Evolutionary conservation across 257 asterid species (phyloP).

Genomic region (Ligustrum vulgare): DNA sequence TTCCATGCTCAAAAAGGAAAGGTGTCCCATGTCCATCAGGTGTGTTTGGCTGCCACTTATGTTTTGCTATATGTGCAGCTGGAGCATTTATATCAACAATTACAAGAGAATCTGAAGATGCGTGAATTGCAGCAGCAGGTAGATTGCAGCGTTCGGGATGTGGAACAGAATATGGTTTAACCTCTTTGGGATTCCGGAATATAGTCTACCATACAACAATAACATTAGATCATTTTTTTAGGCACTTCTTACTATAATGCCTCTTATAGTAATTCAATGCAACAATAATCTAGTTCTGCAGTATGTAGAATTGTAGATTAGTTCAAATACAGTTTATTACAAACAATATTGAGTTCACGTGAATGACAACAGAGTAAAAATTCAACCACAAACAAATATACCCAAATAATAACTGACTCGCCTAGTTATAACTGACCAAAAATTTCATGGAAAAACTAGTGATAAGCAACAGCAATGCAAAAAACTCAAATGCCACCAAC

Average conservation of each 20-base stretch:
- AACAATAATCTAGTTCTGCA: slow-evolving; percentile 13
- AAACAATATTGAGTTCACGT: neutral
- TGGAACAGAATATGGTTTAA: slow-evolving; percentile 82
- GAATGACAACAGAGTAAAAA: slow-evolving; percentile 1
- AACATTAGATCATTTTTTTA: slow-evolving; percentile 19
- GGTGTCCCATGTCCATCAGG: slow-evolving; percentile 99
- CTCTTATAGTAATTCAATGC: neutral
- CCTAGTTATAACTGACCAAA: neutral
- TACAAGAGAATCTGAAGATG: slow-evolving; percentile 84
- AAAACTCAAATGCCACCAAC: neutral
- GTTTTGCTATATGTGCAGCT: slow-evolving; percentile 89
- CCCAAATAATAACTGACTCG: neutral
- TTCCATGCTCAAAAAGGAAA: slow-evolving; percentile 92
- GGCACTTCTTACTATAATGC: neutral
- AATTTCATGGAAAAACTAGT: neutral
- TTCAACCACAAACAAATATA: slow-evolving; percentile 3
- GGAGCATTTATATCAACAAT: slow-evolving; percentile 82
- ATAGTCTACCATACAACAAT: slow-evolving; percentile 60
- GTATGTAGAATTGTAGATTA: slow-evolving; percentile 12
- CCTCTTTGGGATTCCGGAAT: slow-evolving; percentile 87
- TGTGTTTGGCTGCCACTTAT: slow-evolving; percentile 99
- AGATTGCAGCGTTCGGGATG: slow-evolving; percentile 94
- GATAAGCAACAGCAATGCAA: neutral
- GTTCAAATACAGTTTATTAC: slow-evolving; percentile 6
- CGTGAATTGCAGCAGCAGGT: slow-evolving; percentile 93